Evolutionary conservation across 2,329 filamentous ascomycete genomes (phyloP), one percentile per base, ranked within the genome.

Genomic region (Pestalotiopsis fici): DNA sequence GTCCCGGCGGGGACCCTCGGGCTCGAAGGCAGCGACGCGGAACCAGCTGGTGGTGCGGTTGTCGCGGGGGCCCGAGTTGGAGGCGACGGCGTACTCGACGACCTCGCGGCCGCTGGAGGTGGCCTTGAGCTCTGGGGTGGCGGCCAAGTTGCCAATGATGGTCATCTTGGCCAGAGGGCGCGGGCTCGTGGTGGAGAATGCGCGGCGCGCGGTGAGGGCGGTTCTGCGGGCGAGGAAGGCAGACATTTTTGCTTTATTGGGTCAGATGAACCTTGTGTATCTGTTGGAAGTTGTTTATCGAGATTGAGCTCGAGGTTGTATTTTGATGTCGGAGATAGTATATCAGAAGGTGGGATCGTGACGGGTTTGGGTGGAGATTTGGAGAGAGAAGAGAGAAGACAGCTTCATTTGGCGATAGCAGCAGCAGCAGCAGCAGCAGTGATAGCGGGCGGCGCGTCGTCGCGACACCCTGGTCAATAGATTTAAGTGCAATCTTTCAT

Each of bases 11-110:
- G 87, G 80, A 13, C 91, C 93, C 71, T 93, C 90, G 15, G 83
- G 82, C 64, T 83, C 74, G 78, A 98, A 98, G 82, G 86, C 89
- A 39, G 90, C 85, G 66, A 98, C 85, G 67, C 86, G 87, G 86
- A 97, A 98, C 92, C 93, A 98, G 85, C 91, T 96, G 35, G 92
- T 93, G 77, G 89, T 87, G 76, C 89, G 86, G 80, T 93, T 92
- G 18, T 95, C 91, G 71, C 82, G 83, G 69, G 85, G 81, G 15
- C 94, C 94, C 68, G 78, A 79, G 79, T 83, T 90, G 74, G 89
- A 92, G 64, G 89, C 95, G 70, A 99, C 83, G 4, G 89, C 83
- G 79, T 97, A 98, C 74, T 87, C 88, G 76, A 98, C 78, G 67
- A 97, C 76, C 71, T 97, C 92, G 70, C 86, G 86, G 67, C 94